Evolutionary conservation across 2,329 filamentous ascomycete genomes (phyloP), one percentile per base, ranked within the genome.

Genomic region (Amauroascus verrucosus): DNA sequence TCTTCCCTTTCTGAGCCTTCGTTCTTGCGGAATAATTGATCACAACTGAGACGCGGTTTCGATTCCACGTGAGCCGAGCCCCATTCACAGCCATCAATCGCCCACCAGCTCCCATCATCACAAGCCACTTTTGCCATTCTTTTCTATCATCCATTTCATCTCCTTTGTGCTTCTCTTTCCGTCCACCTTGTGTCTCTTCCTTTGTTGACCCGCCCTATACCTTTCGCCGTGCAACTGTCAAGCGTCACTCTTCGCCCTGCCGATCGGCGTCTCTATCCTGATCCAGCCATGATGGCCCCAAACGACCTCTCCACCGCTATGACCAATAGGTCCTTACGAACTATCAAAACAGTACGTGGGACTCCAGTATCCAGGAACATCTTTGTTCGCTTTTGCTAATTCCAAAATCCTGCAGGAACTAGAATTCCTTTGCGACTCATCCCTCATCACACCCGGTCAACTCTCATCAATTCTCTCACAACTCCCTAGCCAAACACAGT

Each of bases 311-410:
- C 63, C 56, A 71, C 74, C 56, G 80, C 80, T 44, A 79, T 81
- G 78, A 82, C 84, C 72, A 93, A 91, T 75, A 82, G 88, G 73
- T 90, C 88, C 66, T 81, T 95, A 66, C 84, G 88, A 60, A 85
- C 81, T 64, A 90, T 95, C 75, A 90, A 88, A 74, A 88, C 85
- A 65, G 88, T 89, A 75, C 62, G 81, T 67, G 9, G 26, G 26
- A 45, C 47, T 48, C 20, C 43, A 26, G 55, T 60, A 53, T 33
- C 53, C 35, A 18, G 40, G n/a, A n/a, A n/a, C n/a, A n/a, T n/a
- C n/a, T n/a, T 56, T 24, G 54, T 54, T 33, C 18, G 9, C 26
- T 40, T 6, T 18, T 52, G 30, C 46, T 24, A 16, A 41, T 41
- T 37, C 43, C 9, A 32, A n/a, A 16, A 20, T 30, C 24, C 22